Evolutionary conservation across 2,329 filamentous ascomycete genomes (phyloP).

Genomic region (Cadophora sp.): DNA sequence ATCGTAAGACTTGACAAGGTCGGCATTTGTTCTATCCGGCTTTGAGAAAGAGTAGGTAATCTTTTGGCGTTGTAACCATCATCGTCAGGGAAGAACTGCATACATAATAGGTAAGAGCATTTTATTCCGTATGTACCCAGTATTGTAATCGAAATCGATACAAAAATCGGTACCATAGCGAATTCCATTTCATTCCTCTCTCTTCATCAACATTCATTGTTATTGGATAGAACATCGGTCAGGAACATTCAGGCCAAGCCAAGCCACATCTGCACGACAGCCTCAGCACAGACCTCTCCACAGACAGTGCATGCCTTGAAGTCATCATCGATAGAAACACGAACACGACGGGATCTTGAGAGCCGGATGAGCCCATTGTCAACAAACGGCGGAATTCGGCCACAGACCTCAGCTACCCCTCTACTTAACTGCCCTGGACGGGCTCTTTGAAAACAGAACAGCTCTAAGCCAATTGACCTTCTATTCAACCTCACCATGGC

Average conservation of each 20-base stretch:
- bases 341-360: constrained; percentile 12
- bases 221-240: neutral
- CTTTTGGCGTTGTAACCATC: neutral
- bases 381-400: neutral
- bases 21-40: neutral
- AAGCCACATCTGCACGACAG: neutral
- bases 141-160: neutral
- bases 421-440: constrained; percentile 22
- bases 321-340: constrained; percentile 15
- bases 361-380: constrained; percentile 4
- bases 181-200: neutral
- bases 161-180: neutral
- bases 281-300: neutral
- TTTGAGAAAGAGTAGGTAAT: neutral
- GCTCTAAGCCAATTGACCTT: constrained; percentile 16
- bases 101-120: too few species aligned
- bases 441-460: neutral
- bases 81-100: too few species aligned
- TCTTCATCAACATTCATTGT: neutral
- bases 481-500: constrained; percentile 33
- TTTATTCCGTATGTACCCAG: too few species aligned
- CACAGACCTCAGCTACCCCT: neutral
- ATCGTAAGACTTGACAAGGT: constrained; percentile 4
- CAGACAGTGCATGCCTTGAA: constrained; percentile 11
- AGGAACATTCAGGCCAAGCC: constrained; percentile 2